Conservation (phyloP, 495 filamentous ascomycete genomes). For the Friedmanniomyces simplex region DNA sequence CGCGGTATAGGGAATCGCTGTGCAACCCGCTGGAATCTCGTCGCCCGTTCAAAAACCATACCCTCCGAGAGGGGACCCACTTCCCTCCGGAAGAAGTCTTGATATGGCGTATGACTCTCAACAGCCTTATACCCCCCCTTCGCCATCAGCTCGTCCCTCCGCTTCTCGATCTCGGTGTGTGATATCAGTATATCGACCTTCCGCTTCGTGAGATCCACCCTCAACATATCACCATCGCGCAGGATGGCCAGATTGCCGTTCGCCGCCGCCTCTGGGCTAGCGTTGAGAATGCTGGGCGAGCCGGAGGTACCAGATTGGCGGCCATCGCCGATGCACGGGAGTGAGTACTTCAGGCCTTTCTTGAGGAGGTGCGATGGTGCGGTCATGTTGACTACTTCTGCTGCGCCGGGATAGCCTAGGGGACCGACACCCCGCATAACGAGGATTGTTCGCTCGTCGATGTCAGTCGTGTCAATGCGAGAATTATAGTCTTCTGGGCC, state of each 20-base stretch:
- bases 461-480: slow-evolving; percentile 38
- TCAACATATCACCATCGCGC: slow-evolving; percentile 43
- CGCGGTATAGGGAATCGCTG: slow-evolving; percentile 36
- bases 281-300: slow-evolving; percentile 46
- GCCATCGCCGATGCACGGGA: slow-evolving; percentile 48
- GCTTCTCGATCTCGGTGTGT: slow-evolving; percentile 27
- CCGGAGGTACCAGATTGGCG: slow-evolving; percentile 47
- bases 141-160: slow-evolving; percentile 10
- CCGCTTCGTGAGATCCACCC: slow-evolving; percentile 46
- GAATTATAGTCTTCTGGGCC: slow-evolving; percentile 44
- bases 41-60: slow-evolving; percentile 42
- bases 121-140: slow-evolving; percentile 31
- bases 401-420: slow-evolving; percentile 44
- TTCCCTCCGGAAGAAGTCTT: slow-evolving; percentile 42
- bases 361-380: slow-evolving; percentile 39
- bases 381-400: slow-evolving; percentile 50
- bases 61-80: slow-evolving; percentile 42
- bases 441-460: slow-evolving; percentile 41
- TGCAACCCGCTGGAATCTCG: slow-evolving; percentile 44
- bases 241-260: slow-evolving; percentile 48
- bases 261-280: slow-evolving; percentile 50
- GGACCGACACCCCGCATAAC: slow-evolving; percentile 47
- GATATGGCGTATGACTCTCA: slow-evolving; percentile 41
- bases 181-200: slow-evolving; percentile 44
- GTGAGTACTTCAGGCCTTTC: slow-evolving; percentile 37